phyloP scores from a whole-genome alignment of 2,329 filamentous ascomycete species.

The Hawksworthiomyces lignivorus region DNA sequence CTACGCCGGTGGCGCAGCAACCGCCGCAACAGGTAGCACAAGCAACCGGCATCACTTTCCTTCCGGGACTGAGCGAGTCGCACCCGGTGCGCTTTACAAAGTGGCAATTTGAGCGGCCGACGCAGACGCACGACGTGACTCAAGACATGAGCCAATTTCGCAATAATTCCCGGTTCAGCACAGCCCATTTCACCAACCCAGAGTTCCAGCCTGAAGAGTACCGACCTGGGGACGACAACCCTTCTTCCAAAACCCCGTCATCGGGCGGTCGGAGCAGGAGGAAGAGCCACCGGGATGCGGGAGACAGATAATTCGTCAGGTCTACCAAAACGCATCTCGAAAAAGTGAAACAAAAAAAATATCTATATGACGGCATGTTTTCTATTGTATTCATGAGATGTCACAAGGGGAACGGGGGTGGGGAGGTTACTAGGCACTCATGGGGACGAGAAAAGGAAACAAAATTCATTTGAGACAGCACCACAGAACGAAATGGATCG shows the following conservation, averaged over 20 bases:
- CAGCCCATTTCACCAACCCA: constrained; percentile 59
- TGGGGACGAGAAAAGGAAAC: too few relatives aligned
- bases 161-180: constrained; percentile 60
- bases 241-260: background rate
- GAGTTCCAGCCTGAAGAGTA: constrained; percentile 52
- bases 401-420: too few relatives aligned
- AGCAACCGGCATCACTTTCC: constrained; percentile 13
- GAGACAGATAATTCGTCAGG: background rate
- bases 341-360: background rate
- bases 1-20: too few relatives aligned
- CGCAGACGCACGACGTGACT: constrained; percentile 4
- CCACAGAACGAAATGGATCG: too few relatives aligned
- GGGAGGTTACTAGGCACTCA: too few relatives aligned
- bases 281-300: constrained; percentile 1
- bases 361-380: too few relatives aligned
- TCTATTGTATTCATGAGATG: too few relatives aligned
- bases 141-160: constrained; percentile 44
- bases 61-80: constrained; percentile 17
- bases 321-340: too few relatives aligned
- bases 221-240: constrained; percentile 20
- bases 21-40: too few relatives aligned
- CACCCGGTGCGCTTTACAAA: constrained; percentile 46
- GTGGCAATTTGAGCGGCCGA: constrained; percentile 37
- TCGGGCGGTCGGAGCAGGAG: background rate
- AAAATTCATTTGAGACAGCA: too few relatives aligned